A percentile compares a stretch with the other conserved stretches of the same genome.
Evolutionary conservation across 2,329 filamentous ascomycete genomes (phyloP).

Genomic region (Hymenoscyphus fraxineus): DNA sequence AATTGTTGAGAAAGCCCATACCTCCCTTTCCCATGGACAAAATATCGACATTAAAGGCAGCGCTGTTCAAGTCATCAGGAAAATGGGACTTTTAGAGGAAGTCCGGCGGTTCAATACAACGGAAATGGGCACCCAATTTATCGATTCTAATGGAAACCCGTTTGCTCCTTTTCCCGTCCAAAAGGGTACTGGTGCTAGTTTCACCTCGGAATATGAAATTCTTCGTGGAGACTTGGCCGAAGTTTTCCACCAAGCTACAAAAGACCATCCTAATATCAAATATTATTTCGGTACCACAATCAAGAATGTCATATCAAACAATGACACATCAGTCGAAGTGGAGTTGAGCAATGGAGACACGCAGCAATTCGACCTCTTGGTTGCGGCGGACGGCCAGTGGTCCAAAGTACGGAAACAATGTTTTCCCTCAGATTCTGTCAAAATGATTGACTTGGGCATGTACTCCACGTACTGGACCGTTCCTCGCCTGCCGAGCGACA

Average conservation of each 20-base stretch:
- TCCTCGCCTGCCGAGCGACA: constrained; percentile 33
- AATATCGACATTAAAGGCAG: constrained; percentile 50
- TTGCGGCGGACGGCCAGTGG: constrained; percentile 53
- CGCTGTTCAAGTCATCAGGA: constrained; percentile 47
- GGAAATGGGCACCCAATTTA: constrained; percentile 45
- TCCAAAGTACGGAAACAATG: constrained; percentile 44
- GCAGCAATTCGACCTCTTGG: constrained; percentile 47
- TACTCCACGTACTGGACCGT: constrained; percentile 40
- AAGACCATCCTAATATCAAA: constrained; percentile 29
- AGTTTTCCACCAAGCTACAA: constrained; percentile 25
- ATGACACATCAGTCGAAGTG: constrained; percentile 31
- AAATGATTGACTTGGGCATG: constrained; percentile 18
- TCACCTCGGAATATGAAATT: not conserved
- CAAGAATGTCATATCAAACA: constrained; percentile 28
- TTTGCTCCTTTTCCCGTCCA: constrained; percentile 39
- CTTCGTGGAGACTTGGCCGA: not conserved
- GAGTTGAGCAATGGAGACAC: constrained; percentile 41
- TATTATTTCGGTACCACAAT: not conserved
- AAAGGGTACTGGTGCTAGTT: not conserved
- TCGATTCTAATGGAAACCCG: constrained; percentile 39
- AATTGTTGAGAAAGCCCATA: constrained; percentile 36
- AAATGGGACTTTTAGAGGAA: constrained; percentile 45
- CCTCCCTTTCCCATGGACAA: not conserved
- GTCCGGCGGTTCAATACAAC: constrained; percentile 42
- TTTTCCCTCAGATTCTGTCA: constrained; percentile 29